Percentiles rank a stretch among this genome's conserved stretches.
phyloP scores from a whole-genome alignment of 1,139 yeast genomes.

The Yamadazyma aaseri region DNA sequence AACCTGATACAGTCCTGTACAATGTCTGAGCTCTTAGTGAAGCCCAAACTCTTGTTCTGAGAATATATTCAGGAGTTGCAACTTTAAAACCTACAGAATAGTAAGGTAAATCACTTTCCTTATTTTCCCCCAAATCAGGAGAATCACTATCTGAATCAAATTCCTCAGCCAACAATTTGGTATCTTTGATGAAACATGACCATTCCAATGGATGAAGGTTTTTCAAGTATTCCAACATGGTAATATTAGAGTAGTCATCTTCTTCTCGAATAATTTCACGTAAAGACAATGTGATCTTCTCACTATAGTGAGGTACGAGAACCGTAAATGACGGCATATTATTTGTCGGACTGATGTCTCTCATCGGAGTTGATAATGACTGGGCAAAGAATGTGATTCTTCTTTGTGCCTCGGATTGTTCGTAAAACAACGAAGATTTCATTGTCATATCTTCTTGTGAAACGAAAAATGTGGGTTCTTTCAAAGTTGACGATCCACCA shows the following conservation, averaged over 20 bases:
- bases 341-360: slow-evolving; percentile 40
- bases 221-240: slow-evolving; percentile 51
- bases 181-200: slow-evolving; percentile 51
- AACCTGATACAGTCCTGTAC: slow-evolving; percentile 54
- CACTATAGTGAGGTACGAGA: slow-evolving; percentile 51
- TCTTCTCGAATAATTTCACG: slow-evolving; percentile 49
- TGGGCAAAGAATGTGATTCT: slow-evolving; percentile 56
- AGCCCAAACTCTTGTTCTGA: slow-evolving; percentile 59
- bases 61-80: slow-evolving; percentile 52
- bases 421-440: slow-evolving; percentile 31
- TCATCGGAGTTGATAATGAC: slow-evolving; percentile 53
- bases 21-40: slow-evolving; percentile 55
- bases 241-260: slow-evolving; percentile 47
- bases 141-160: slow-evolving; percentile 32
- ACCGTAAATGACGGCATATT: slow-evolving; percentile 53
- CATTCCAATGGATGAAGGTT: slow-evolving; percentile 52
- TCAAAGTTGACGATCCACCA: slow-evolving; percentile 26
- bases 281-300: slow-evolving; percentile 46
- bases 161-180: slow-evolving; percentile 48
- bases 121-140: slow-evolving; percentile 13
- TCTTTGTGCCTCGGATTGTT: slow-evolving; percentile 48
- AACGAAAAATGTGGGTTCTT: slow-evolving; percentile 49
- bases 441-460: slow-evolving; percentile 51
- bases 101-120: slow-evolving; percentile 38
- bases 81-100: slow-evolving; percentile 52